Base-by-base conservation (phyloP, 2,329 filamentous ascomycete genomes). In the Penicillium sp. region DNA sequence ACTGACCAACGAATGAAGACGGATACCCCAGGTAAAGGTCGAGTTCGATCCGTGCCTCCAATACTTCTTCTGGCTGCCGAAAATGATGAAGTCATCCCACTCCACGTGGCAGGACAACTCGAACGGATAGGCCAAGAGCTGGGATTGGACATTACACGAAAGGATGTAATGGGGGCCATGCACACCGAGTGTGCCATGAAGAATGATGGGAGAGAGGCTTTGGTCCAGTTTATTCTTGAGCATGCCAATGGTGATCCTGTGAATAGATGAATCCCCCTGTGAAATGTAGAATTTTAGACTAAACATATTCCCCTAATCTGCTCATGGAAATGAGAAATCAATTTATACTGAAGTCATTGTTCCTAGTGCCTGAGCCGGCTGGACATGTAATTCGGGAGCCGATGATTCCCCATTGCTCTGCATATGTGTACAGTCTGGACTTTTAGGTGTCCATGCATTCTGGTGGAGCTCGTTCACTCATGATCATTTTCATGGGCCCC, bases 141-240 rank as follows among this genome's bases (percentile, higher is more conserved):
- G 2, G 60, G 65, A 1, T 49, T 82, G 5, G 59, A 71, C 1
- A 70, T 79, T 5, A 56, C 72, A 44, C 64, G 76, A 24, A 73
- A 71, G 50, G 68, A 74, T 29, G 74, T 84, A 0, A 53, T 66
- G 1, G 78, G 77, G 3, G 80, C 82, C 3, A 68, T 83, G 66
- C 82, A 84, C 64, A 81, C 74, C 5, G 79, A 84, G 52, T 76
- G 76, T 1, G 75, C 77, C n/a, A 64, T 70, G 4, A 77, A 79
- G 53, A 58, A 63, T 16, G 70, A 76, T 46, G 81, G 81, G 0
- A 73, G 75, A 56, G 69, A 70, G 24, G 73, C 73, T 8, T 64
- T 82, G 43, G 70, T 68, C 6, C 31, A 62, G 1, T 72, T 72
- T 22, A 48, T 53, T 39, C n/a, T 37, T 37, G 19, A 9, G 19